Base-by-base conservation (phyloP, 768 basidiomycete species). In the Sistotremastrum suecicum region DNA sequence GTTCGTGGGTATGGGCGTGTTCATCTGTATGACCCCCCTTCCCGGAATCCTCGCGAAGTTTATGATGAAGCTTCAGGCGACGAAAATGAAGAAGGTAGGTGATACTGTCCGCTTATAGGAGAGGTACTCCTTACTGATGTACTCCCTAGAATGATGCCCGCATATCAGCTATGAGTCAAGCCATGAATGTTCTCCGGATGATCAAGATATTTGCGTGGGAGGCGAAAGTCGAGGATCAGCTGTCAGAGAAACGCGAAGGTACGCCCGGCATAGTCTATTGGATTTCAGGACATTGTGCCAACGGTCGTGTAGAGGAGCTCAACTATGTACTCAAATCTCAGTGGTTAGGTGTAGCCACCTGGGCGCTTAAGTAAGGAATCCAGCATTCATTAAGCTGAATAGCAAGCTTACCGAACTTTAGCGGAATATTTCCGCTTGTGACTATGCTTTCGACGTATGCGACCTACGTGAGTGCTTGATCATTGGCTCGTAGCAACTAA, bases 401-500 rank as follows among this genome's bases (percentile, higher is more conserved):
- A 1, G 41, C 29, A 20, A 20, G 20, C 20, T 20, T 20, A 20
- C 20, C 20, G 20, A 20, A 20, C 20, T 20, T 20, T 35, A 20
- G 20, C 20, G 20, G 42, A 33, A 3, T 44, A 83, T 78, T 83
- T 39, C 83, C 83, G 0, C 57, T 83, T 5, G 35, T 73, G 1
- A 76, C 74, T 31, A 85, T 84, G 82, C 53, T 79, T 38, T 67
- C 72, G 9, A 78, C 80, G 1, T 84, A 74, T 52, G 65, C 69
- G 1, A 65, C 74, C 5, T 83, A 78, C 48, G 68, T 78, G 60
- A 45, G 74, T 56, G 5, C 29, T 20, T 2, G 20, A 20, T 20
- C 20, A 20, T 20, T 2, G 1, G 1, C 20, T 20, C 20, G 20
- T 2, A 20, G 2, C 2, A 20, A 20, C 20, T 20, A 1, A 2